These are phyloP conservation scores for Ensete glaucum DNA, from an alignment of 176 grass and related monocot genomes.

Conservation along the genomic window DNA sequence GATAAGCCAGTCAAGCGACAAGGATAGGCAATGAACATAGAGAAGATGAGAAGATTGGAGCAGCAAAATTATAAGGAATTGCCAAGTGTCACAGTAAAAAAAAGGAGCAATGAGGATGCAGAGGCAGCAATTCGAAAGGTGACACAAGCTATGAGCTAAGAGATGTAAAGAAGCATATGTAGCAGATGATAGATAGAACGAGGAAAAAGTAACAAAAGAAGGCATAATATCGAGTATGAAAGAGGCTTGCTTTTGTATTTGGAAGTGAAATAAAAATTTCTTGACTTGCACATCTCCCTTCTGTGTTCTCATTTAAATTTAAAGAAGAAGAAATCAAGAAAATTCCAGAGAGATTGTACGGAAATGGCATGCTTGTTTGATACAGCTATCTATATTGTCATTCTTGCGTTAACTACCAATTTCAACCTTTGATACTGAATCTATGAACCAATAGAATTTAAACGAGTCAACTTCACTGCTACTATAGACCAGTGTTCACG, in stretches of 20 bases:
- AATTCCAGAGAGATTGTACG: background rate
- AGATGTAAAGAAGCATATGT: background rate
- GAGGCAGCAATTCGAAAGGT: background rate
- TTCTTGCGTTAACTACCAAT: background rate
- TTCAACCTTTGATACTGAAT: too few relatives aligned
- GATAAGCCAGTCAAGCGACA: background rate
- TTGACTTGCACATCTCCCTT: too few relatives aligned
- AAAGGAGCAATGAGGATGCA: background rate
- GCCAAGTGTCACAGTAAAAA: background rate
- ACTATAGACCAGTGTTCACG: too few relatives aligned
- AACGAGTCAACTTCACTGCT: too few relatives aligned
- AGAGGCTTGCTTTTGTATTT: background rate
- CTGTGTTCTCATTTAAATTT: background rate
- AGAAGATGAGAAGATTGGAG: background rate
- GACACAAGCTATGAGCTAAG: background rate
- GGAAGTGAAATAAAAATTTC: too few relatives aligned
- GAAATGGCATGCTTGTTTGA: background rate
- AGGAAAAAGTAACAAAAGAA: background rate
- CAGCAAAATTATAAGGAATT: background rate
- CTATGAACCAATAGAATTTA: too few relatives aligned
- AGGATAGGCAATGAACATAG: background rate
- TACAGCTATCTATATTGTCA: too few relatives aligned
- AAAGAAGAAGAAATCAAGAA: background rate
- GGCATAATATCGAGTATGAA: background rate
- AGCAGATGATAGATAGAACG: background rate